Evolutionary conservation across 2,329 filamentous ascomycete genomes (phyloP).

Genomic region (Dactylonectria estremocensis): DNA sequence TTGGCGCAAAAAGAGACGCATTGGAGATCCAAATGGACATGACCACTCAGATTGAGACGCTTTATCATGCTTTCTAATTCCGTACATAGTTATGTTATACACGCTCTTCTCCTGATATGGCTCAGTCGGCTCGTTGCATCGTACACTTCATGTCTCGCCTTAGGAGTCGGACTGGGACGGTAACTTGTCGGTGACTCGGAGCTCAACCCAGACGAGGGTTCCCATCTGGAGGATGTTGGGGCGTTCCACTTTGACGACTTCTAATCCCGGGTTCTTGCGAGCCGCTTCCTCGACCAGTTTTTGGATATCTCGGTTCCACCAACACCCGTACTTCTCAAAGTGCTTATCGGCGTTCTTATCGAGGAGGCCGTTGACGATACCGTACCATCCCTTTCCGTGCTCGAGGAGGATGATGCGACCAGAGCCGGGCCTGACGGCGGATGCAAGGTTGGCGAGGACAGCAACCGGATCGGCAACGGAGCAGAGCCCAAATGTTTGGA

Average conservation of each 20-base stretch:
- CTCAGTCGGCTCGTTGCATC: constrained; percentile 18
- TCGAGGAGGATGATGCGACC: constrained; percentile 75
- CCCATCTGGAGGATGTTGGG: constrained; percentile 69
- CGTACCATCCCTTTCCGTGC: constrained; percentile 72
- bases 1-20: constrained; percentile 40
- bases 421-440: constrained; percentile 65
- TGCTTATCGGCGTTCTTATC: constrained; percentile 70
- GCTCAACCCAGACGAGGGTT: constrained; percentile 72
- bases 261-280: constrained; percentile 65
- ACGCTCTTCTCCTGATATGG: constrained; percentile 38
- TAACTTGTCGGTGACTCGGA: constrained; percentile 58
- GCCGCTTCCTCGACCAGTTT: constrained; percentile 67
- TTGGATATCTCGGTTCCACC: constrained; percentile 78
- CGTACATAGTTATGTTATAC: constrained; percentile 46
- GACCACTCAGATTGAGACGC: constrained; percentile 47
- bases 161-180: constrained; percentile 18
- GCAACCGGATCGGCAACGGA: constrained; percentile 70
- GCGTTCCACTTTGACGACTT: constrained; percentile 68
- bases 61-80: constrained; percentile 39
- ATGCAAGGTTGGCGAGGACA: constrained; percentile 69
- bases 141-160: constrained; percentile 22
- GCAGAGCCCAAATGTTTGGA: constrained; percentile 77
- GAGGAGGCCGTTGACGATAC: constrained; percentile 68
- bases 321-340: constrained; percentile 74
- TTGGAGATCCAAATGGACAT: constrained; percentile 42